Percentiles rank a stretch among this genome's conserved stretches.
Conservation (phyloP, 2,329 filamentous ascomycete species). For the Penicillium sp. region DNA sequence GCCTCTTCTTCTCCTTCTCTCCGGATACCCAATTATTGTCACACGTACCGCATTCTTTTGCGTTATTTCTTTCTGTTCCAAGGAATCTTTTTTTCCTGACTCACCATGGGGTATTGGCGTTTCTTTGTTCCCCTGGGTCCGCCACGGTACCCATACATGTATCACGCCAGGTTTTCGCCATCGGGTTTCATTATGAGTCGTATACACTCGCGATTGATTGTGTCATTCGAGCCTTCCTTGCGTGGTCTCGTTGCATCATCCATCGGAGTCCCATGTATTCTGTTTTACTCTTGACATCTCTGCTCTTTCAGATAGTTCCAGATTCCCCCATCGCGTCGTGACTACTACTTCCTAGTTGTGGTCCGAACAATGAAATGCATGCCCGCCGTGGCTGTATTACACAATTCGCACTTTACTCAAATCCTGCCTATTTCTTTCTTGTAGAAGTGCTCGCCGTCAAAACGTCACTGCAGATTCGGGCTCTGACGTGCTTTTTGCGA, state of each 20-base stretch:
- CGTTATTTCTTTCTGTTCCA: not conserved
- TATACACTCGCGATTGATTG: no score
- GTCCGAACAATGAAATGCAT: not conserved
- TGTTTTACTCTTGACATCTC: no score
- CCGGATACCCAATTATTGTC: not conserved
- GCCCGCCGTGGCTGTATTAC: not conserved
- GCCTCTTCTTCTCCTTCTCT: not conserved
- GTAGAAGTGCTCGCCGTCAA: no score
- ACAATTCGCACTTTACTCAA: not conserved
- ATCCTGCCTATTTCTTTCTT: no score
- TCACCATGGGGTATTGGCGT: slow-evolving; percentile 16
- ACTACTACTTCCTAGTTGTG: not conserved
- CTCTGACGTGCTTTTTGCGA: not conserved
- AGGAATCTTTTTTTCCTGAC: slow-evolving; percentile 9
- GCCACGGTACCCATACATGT: no score
- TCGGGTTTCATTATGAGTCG: no score
- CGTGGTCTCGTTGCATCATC: slow-evolving; percentile 10
- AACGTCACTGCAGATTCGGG: not conserved
- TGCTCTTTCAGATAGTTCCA: no score
- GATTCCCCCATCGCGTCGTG: not conserved
- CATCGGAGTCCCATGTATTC: slow-evolving; percentile 13
- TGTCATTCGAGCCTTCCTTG: not conserved
- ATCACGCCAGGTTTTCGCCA: no score
- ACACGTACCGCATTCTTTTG: not conserved
- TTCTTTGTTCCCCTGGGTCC: slow-evolving; percentile 1